Evolutionary conservation across 2,329 filamentous ascomycete genomes (phyloP).

Genomic region (Lasiodiplodia gonubiensis): DNA sequence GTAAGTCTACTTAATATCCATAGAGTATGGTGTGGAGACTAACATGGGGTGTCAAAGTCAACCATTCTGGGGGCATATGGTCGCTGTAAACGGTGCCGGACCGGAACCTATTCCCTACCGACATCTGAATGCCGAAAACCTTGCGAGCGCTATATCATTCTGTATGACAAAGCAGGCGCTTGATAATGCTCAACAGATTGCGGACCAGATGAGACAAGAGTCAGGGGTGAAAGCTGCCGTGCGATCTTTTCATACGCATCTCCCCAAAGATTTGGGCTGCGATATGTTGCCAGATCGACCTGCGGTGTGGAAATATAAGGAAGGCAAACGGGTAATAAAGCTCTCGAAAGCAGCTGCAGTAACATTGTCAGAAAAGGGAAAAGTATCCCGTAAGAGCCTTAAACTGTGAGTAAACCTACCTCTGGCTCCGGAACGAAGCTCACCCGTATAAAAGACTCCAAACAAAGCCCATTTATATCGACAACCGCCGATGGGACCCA

Average conservation of each 20-base stretch:
- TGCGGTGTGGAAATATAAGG: constrained; percentile 66
- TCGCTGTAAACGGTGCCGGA: constrained; percentile 57
- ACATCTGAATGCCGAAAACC: constrained; percentile 49
- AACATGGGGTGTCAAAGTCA: constrained; percentile 39
- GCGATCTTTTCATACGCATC: constrained; percentile 53
- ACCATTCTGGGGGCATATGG: constrained; percentile 62
- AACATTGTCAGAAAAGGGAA: background rate
- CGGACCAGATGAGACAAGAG: constrained; percentile 51
- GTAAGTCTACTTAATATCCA: background rate
- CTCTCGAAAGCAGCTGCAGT: background rate
- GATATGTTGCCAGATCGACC: constrained; percentile 69
- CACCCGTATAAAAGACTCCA: constrained; percentile 31
- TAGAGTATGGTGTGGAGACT: background rate
- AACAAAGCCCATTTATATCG: constrained; percentile 39
- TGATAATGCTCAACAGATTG: constrained; percentile 46
- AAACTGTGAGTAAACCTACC: background rate
- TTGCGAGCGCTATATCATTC: constrained; percentile 54
- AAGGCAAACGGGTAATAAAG: background rate
- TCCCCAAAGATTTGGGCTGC: constrained; percentile 63
- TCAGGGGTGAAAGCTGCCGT: constrained; percentile 50
- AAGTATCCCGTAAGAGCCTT: background rate
- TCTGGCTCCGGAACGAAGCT: background rate
- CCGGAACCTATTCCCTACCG: constrained; percentile 56
- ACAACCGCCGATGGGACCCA: constrained; percentile 60
- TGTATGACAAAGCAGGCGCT: constrained; percentile 49